These are phyloP conservation scores for Agrocybe pediades DNA, from an alignment of 768 basidiomycete genomes.

Conservation along the genomic window DNA sequence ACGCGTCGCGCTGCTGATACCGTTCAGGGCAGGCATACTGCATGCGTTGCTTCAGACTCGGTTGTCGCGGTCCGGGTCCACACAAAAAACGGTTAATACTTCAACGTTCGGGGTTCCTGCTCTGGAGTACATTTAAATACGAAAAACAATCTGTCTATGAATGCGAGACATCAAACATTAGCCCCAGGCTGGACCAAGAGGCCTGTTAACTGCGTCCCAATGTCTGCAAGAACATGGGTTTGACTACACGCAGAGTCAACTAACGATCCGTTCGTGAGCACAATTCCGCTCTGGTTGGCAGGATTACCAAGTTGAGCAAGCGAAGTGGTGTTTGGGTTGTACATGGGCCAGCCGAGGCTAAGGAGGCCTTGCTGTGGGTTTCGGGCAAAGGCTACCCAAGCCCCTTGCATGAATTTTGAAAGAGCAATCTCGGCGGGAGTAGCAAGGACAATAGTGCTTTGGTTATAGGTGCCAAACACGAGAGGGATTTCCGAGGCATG, in stretches of 20 bases:
- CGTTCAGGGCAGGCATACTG: too few relatives aligned
- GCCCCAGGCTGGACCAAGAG: too few relatives aligned
- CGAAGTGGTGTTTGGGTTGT: conserved; percentile 14
- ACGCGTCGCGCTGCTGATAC: too few relatives aligned
- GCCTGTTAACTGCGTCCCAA: background rate
- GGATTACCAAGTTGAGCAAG: conserved; percentile 22
- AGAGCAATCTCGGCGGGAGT: conserved; percentile 26
- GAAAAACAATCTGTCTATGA: too few relatives aligned
- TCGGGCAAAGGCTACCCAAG: conserved; percentile 43
- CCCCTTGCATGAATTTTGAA: conserved; percentile 33
- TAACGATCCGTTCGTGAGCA: conserved; percentile 13
- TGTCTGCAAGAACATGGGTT: background rate
- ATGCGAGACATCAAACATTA: too few relatives aligned
- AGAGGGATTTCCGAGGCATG: conserved; percentile 41
- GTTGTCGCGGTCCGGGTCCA: too few relatives aligned
- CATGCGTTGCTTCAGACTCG: too few relatives aligned
- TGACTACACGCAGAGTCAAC: conserved; percentile 14
- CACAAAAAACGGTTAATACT: too few relatives aligned
- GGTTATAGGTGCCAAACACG: conserved; percentile 37
- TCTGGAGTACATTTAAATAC: too few relatives aligned
- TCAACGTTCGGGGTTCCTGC: too few relatives aligned
- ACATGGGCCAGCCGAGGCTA: conserved; percentile 21
- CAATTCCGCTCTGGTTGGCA: conserved; percentile 21
- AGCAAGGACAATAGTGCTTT: conserved; percentile 20
- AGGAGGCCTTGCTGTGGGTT: conserved; percentile 32